Base-by-base conservation (phyloP, 2,329 filamentous ascomycete species). In the Arthrinium puccinioides region DNA sequence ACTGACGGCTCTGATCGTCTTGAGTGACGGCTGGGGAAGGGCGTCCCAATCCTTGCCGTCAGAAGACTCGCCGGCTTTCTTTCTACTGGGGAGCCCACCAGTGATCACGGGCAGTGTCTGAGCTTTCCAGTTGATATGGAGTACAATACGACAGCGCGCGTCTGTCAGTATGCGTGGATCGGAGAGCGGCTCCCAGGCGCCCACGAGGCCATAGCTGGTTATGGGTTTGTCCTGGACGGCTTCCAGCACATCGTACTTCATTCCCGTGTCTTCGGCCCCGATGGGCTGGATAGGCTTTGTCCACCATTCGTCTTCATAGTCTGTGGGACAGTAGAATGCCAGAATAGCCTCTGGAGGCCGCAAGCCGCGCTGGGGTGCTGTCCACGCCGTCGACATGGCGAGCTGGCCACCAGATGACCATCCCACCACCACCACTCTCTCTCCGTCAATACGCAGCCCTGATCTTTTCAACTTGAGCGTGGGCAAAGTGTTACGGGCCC, bases 371-470 rank as follows among this genome's bases (percentile, higher is more conserved):
- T 40, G 19, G 0, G 33, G 25, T 0, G 57, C 41, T 0, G 63
- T 70, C 52, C 54, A 72, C 0, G 42, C 63, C 0, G 67, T 44
- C 0, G 61, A 53, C 57, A 72, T 59, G 3, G 69, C 70, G 0
- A 74, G 51, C 4, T 57, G 52, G 0, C 67, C 71, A 1, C 69
- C 70, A 0, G 61, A 57, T 0, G 69, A 74, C 69, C 69, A 73
- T 0, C 70, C 69, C 1, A 73, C 49, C 1, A 47, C 58, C 0
- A 65, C 62, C 1, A 70, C 52, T 3, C 42, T 48, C 0, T 59
- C 48, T 2, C 47, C 37, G 31, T 64, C 56, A 9, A 47, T 16
- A 0, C 24, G 11, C 3, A 62, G 20, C 9, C 43, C 31, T 4
- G 18, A n/a, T 9, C 37, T 16, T 11, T 14, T 20, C 4, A 29